Conservation (phyloP, 2,329 filamentous ascomycete species). For the Fusarium drepaniforme region DNA sequence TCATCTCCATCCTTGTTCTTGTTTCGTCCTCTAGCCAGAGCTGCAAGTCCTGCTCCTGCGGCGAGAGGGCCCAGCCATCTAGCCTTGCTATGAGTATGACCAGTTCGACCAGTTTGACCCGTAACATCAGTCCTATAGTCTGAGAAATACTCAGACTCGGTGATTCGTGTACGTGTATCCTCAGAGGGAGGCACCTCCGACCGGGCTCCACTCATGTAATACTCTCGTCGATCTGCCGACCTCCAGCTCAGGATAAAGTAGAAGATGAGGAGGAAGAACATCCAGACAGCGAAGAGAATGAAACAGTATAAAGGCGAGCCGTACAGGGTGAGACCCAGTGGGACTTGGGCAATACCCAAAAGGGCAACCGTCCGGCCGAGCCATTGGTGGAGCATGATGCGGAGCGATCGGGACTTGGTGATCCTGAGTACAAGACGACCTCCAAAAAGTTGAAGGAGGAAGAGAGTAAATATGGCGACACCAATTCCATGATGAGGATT, state of each 20-base stretch:
- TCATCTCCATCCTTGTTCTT: slow-evolving; percentile 53
- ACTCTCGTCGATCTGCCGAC: slow-evolving; percentile 66
- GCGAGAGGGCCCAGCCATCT: slow-evolving; percentile 66
- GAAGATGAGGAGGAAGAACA: slow-evolving; percentile 75
- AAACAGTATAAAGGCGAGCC: slow-evolving; percentile 89
- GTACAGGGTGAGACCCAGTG: slow-evolving; percentile 90
- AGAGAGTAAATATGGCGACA: slow-evolving; percentile 79
- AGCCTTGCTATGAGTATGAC: slow-evolving; percentile 40
- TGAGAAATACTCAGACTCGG: slow-evolving; percentile 56
- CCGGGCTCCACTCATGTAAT: slow-evolving; percentile 68
- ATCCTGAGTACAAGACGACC: slow-evolving; percentile 73
- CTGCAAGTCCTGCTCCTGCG: slow-evolving; percentile 63
- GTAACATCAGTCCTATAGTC: slow-evolving; percentile 48
- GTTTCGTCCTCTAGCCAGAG: slow-evolving; percentile 59
- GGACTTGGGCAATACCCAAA: slow-evolving; percentile 87
- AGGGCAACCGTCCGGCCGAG: slow-evolving; percentile 82
- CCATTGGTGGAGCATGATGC: slow-evolving; percentile 86
- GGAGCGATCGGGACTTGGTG: slow-evolving; percentile 60
- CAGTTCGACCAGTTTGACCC: slow-evolving; percentile 19
- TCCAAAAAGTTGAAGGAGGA: slow-evolving; percentile 78
- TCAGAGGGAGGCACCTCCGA: slow-evolving; percentile 67
- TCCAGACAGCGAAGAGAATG: slow-evolving; percentile 86
- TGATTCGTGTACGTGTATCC: slow-evolving; percentile 53
- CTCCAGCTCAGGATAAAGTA: slow-evolving; percentile 87
- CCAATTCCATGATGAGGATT: slow-evolving; percentile 91